Percentiles rank a stretch among this genome's conserved stretches.
These are phyloP conservation scores for Erigeron canadensis DNA, from an alignment of 129 eudicot genomes.

Conservation along the genomic window DNA sequence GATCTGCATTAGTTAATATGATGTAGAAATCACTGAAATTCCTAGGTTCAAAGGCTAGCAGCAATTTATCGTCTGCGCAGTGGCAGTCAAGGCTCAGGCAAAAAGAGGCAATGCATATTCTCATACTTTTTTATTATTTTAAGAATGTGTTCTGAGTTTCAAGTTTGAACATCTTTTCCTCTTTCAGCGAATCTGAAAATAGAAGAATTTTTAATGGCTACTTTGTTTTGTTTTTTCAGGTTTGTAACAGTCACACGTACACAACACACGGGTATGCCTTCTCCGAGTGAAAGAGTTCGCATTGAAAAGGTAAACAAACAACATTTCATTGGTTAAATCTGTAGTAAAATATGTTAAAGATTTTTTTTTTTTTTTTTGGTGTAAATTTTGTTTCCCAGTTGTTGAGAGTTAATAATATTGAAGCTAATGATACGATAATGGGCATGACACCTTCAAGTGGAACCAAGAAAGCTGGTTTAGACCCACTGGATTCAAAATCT, in stretches of 20 bases:
- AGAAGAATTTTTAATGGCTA: background rate
- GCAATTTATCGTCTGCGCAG: slow-evolving; percentile 73
- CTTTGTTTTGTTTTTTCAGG: slow-evolving; percentile 37
- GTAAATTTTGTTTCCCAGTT: slow-evolving; percentile 48
- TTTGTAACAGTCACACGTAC: slow-evolving; percentile 82
- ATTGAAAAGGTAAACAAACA: slow-evolving; percentile 63
- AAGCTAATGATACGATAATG: slow-evolving; percentile 34
- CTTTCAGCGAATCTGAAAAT: background rate
- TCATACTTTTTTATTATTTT: background rate
- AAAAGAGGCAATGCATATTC: slow-evolving; percentile 52
- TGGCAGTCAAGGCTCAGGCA: slow-evolving; percentile 76
- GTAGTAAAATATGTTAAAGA: background rate
- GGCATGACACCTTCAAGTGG: slow-evolving; percentile 26
- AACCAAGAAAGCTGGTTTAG: slow-evolving; percentile 29
- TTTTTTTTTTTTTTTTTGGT: background rate
- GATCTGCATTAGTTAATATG: slow-evolving; percentile 1
- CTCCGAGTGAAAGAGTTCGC: slow-evolving; percentile 68
- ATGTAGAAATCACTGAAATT: slow-evolving; percentile 6
- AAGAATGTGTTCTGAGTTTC: background rate
- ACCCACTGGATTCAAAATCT: slow-evolving; percentile 30
- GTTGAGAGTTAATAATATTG: slow-evolving; percentile 58
- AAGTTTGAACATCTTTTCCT: background rate
- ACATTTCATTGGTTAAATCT: background rate
- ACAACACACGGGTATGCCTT: slow-evolving; percentile 79
- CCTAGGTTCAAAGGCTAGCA: slow-evolving; percentile 78